Percentiles rank a stretch among this genome's conserved stretches.
Conservation (phyloP, 2,329 filamentous ascomycete genomes). For the Trichoderma sp. region DNA sequence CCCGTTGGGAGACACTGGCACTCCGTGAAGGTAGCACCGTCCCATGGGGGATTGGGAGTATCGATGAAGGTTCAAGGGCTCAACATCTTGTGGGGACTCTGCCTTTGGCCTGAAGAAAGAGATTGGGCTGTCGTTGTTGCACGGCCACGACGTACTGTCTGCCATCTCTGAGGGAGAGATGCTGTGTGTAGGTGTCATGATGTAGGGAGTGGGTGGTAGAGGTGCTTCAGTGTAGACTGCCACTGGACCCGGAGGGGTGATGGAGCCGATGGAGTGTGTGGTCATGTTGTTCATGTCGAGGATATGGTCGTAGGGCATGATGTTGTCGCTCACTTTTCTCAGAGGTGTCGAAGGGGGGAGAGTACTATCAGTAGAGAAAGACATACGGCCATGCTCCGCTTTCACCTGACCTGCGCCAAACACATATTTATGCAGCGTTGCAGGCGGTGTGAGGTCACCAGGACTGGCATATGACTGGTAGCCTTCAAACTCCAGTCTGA, state of each 20-base stretch:
- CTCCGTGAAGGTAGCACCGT: slow-evolving; percentile 32
- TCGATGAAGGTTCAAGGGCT: slow-evolving; percentile 36
- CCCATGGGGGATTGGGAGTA: slow-evolving; percentile 36
- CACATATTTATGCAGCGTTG: slow-evolving; percentile 35
- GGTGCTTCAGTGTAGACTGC: slow-evolving; percentile 34
- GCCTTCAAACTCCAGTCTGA: slow-evolving; percentile 38
- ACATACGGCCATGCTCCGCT: slow-evolving; percentile 34
- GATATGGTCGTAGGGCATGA: slow-evolving; percentile 39
- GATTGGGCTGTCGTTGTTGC: slow-evolving; percentile 41
- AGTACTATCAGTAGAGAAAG: slow-evolving; percentile 27
- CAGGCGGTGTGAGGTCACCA: slow-evolving; percentile 37
- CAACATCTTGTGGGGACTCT: slow-evolving; percentile 32
- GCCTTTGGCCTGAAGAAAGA: slow-evolving; percentile 37
- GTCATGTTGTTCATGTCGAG: slow-evolving; percentile 35
- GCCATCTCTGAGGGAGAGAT: slow-evolving; percentile 39
- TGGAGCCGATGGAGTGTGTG: slow-evolving; percentile 35
- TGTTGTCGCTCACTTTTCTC: slow-evolving; percentile 34
- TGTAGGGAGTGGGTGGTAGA: slow-evolving; percentile 35
- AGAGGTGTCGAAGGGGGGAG: slow-evolving; percentile 38
- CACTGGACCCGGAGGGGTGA: slow-evolving; percentile 38
- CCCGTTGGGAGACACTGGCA: slow-evolving; percentile 32
- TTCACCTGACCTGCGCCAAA: slow-evolving; percentile 36
- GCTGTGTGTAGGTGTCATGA: slow-evolving; percentile 41
- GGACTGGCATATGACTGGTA: slow-evolving; percentile 28
- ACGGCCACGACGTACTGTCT: slow-evolving; percentile 39